A percentile compares a stretch with the other conserved stretches of the same genome.
Conservation (phyloP, 495 filamentous ascomycete species). For the Chaetomium cochliodes region DNA sequence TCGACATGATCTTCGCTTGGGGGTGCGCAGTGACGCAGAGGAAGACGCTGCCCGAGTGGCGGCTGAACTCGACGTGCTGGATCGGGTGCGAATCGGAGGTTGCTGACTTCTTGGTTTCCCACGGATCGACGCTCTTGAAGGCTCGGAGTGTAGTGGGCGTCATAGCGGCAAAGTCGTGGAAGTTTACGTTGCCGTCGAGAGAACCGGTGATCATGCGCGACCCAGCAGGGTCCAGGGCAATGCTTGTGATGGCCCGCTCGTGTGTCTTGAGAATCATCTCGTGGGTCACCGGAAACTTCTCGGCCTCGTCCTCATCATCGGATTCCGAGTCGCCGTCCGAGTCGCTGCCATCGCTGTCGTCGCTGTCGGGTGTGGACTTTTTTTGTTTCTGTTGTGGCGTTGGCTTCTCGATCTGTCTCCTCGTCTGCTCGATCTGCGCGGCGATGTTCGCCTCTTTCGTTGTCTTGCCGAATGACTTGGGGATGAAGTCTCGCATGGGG, state of each 20-base stretch:
- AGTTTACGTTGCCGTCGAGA: constrained; percentile 83
- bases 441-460: constrained; percentile 68
- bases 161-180: constrained; percentile 95
- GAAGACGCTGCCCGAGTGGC: constrained; percentile 72
- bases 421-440: constrained; percentile 75
- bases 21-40: constrained; percentile 82
- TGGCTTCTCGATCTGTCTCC: constrained; percentile 51
- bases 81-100: constrained; percentile 82
- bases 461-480: constrained; percentile 83
- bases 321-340: constrained; percentile 54
- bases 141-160: constrained; percentile 89
- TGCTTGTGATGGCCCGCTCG: constrained; percentile 79
- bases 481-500: constrained; percentile 76
- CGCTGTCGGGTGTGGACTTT: constrained; percentile 40
- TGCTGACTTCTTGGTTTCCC: constrained; percentile 64
- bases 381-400: constrained; percentile 28
- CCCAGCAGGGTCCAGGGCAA: constrained; percentile 81
- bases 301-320: constrained; percentile 69
- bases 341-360: constrained; percentile 46
- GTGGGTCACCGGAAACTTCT: constrained; percentile 91
- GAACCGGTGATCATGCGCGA: constrained; percentile 83
- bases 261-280: constrained; percentile 91
- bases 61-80: constrained; percentile 83
- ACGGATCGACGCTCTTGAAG: constrained; percentile 90
- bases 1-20: constrained; percentile 82